Percentiles rank a stretch among this genome's conserved stretches.
Evolutionary conservation across 805 yeast genomes (phyloP).

Genomic region (Blastobotrys peoriensis): DNA sequence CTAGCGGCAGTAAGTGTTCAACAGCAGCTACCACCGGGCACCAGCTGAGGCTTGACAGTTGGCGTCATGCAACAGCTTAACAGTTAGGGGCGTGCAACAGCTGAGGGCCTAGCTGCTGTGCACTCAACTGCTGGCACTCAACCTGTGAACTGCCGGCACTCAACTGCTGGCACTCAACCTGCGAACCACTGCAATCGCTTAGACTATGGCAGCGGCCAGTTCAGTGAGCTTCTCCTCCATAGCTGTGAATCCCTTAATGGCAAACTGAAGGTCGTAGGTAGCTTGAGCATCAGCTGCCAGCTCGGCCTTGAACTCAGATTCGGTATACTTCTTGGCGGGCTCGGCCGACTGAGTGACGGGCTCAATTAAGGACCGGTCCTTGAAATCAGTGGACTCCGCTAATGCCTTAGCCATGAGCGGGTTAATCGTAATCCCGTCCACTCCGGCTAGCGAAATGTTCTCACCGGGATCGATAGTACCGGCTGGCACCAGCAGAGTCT

Average conservation of each 20-base stretch:
- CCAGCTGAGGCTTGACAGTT: too few species aligned
- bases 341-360: background rate
- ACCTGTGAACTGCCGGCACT: too few species aligned
- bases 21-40: too few species aligned
- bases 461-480: conserved; percentile 31
- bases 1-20: too few species aligned
- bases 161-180: too few species aligned
- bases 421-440: conserved; percentile 31
- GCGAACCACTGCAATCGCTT: too few species aligned
- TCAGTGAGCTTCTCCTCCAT: background rate
- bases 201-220: background rate
- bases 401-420: background rate
- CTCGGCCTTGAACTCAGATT: background rate
- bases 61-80: too few species aligned
- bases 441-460: conserved; percentile 29
- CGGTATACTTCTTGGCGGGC: background rate
- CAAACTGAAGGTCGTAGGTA: background rate
- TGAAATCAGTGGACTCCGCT: background rate
- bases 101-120: too few species aligned
- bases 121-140: too few species aligned
- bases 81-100: too few species aligned
- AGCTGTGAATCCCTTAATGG: background rate
- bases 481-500: conserved; percentile 31
- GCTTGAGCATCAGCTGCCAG: background rate
- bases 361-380: background rate